These are phyloP conservation scores for Russula vinacea DNA, from an alignment of 768 basidiomycete species.

Conservation along the genomic window DNA sequence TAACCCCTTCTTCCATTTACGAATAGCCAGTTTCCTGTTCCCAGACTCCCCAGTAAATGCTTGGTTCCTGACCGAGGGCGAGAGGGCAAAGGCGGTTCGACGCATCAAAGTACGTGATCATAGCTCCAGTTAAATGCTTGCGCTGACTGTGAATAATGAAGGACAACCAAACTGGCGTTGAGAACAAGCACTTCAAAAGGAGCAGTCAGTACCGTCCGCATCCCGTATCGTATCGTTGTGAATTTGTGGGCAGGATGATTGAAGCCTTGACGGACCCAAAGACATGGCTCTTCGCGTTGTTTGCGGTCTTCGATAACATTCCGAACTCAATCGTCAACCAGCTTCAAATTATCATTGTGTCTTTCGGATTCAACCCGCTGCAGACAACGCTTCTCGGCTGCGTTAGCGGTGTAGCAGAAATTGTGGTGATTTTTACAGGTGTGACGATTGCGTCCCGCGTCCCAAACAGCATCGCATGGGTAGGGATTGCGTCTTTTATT, in stretches of 20 bases:
- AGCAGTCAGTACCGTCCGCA: constrained; percentile 53
- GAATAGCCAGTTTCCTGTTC: constrained; percentile 55
- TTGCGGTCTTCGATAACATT: constrained; percentile 57
- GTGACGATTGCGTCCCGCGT: constrained; percentile 55
- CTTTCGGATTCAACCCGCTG: constrained; percentile 60
- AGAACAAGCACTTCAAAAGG: constrained; percentile 79
- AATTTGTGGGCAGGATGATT: constrained; percentile 49
- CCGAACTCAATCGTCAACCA: constrained; percentile 74
- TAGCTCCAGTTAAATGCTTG: background rate
- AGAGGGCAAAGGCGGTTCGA: constrained; percentile 58
- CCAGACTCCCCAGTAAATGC: constrained; percentile 73
- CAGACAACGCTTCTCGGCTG: constrained; percentile 70
- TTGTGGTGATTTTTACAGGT: constrained; percentile 66
- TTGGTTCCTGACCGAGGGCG: constrained; percentile 67
- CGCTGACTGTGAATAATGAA: constrained; percentile 32
- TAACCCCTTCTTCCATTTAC: background rate
- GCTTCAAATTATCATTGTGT: constrained; percentile 57
- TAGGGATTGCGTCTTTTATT: constrained; percentile 55
- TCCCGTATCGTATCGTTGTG: background rate
- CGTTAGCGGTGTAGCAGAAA: constrained; percentile 62
- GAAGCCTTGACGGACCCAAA: constrained; percentile 68
- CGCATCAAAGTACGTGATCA: constrained; percentile 53
- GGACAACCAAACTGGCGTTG: constrained; percentile 77
- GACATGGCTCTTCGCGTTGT: constrained; percentile 74
- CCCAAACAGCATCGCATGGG: constrained; percentile 57